Percentiles rank a stretch among this genome's conserved stretches.
Evolutionary conservation across 2,329 filamentous ascomycete genomes (phyloP).

Genomic region (Pseudocercospora fuligena): DNA sequence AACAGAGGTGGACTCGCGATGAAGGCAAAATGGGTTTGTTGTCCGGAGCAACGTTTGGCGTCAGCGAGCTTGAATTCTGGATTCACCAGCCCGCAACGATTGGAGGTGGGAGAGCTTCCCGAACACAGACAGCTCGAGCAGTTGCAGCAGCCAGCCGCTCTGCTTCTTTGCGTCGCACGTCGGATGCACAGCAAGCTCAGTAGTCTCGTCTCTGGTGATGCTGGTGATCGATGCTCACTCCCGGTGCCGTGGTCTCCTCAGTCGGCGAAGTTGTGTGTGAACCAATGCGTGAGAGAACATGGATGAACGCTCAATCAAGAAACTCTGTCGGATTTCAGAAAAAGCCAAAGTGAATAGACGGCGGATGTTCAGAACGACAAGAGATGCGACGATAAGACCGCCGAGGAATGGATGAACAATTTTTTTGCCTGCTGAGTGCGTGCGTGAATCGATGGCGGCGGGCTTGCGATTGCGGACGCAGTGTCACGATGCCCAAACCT

Average conservation of each 20-base stretch:
- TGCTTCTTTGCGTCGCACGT: neutral
- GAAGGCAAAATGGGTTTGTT: constrained; percentile 4
- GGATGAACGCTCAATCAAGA: constrained; percentile 1
- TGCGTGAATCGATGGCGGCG: neutral
- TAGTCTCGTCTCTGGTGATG: too few species aligned
- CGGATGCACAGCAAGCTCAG: neutral
- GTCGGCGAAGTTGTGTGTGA: constrained; percentile 1
- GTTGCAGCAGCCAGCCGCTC: neutral
- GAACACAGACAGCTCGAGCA: neutral
- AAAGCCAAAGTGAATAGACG: neutral
- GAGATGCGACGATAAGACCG: neutral
- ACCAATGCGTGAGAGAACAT: constrained; percentile 6
- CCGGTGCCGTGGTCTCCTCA: neutral
- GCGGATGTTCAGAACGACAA: neutral
- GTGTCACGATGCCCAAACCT: constrained; percentile 6
- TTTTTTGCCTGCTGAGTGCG: neutral
- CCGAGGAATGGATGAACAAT: constrained; percentile 3
- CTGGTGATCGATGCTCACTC: neutral
- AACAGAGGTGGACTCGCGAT: neutral
- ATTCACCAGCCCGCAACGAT: neutral
- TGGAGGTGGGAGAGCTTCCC: too few species aligned
- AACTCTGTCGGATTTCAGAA: constrained; percentile 3
- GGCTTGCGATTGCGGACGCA: neutral
- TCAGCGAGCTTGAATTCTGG: neutral
- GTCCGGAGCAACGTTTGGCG: constrained; percentile 3